These are phyloP conservation scores for Puccinia coronata DNA, from an alignment of 1,284 basidiomycete genomes.

Conservation along the genomic window DNA sequence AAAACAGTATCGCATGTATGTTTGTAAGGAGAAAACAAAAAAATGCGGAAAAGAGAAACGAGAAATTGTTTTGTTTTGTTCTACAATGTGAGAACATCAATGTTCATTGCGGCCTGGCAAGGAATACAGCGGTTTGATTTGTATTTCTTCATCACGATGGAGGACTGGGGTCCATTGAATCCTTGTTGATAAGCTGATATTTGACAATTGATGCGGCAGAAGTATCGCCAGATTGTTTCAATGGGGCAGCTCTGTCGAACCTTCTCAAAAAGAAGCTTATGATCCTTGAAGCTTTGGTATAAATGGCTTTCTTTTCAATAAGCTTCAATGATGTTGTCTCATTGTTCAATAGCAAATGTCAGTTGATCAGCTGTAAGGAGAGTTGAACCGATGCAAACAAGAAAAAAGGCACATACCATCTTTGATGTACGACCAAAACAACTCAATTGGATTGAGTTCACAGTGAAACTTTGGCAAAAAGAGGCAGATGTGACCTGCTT, in stretches of 20 bases:
- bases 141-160: slow-evolving; percentile 6
- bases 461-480: too few relatives aligned
- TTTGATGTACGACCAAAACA: too few relatives aligned
- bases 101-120: too few relatives aligned
- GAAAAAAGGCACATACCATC: background rate
- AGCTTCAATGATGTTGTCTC: background rate
- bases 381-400: background rate
- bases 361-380: background rate
- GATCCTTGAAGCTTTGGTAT: background rate
- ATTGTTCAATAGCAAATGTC: too few relatives aligned
- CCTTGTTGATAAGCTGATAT: slow-evolving; percentile 12
- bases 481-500: too few relatives aligned
- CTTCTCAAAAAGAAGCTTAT: background rate
- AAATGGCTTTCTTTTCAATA: background rate
- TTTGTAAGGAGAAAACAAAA: too few relatives aligned
- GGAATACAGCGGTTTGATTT: slow-evolving; percentile 9
- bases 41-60: too few relatives aligned
- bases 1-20: too few relatives aligned
- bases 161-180: slow-evolving; percentile 1
- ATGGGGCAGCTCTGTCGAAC: background rate
- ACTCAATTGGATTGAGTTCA: too few relatives aligned
- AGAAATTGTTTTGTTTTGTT: too few relatives aligned
- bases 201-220: background rate
- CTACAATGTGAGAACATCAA: slow-evolving; percentile 16
- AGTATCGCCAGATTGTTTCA: background rate